Percentiles rank a stretch among this genome's conserved stretches.
Conservation (phyloP, 345 rosid genomes). For the Gossypium rotundifolium region DNA sequence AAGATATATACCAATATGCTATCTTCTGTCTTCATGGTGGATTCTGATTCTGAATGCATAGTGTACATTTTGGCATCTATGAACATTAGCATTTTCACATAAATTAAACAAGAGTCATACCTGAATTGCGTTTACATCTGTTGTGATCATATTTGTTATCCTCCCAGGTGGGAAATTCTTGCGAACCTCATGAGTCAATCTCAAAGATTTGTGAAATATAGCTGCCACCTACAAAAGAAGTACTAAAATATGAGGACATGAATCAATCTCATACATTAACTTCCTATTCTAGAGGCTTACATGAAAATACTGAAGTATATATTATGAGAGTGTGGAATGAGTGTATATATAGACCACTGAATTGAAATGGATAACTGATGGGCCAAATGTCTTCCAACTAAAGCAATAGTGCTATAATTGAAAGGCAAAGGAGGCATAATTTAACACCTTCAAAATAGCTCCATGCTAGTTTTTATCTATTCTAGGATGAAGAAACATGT, state of each 20-base stretch:
- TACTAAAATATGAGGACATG: background rate
- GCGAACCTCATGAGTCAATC: slow-evolving; percentile 82
- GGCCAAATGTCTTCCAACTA: background rate
- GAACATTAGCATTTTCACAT: background rate
- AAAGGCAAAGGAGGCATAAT: background rate
- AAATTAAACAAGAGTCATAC: slow-evolving; percentile 21
- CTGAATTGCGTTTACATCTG: slow-evolving; percentile 89
- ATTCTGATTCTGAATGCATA: background rate
- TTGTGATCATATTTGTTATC: slow-evolving; percentile 90
- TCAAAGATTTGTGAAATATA: slow-evolving; percentile 75
- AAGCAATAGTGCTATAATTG: background rate
- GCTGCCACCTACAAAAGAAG: slow-evolving; percentile 68
- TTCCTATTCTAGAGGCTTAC: background rate
- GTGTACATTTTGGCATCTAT: background rate
- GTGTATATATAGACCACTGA: background rate
- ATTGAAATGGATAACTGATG: slow-evolving; percentile 6
- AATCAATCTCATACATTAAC: background rate
- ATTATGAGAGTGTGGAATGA: too few relatives aligned
- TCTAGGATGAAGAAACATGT: slow-evolving; percentile 15
- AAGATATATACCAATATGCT: background rate
- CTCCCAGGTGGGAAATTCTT: slow-evolving; percentile 81
- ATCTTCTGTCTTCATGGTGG: background rate
- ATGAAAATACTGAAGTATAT: background rate
- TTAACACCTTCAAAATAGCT: too few relatives aligned
- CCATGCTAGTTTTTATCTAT: background rate